These are phyloP conservation scores for Citrus inodora DNA, from an alignment of 345 rosid species.

Conservation along the genomic window DNA sequence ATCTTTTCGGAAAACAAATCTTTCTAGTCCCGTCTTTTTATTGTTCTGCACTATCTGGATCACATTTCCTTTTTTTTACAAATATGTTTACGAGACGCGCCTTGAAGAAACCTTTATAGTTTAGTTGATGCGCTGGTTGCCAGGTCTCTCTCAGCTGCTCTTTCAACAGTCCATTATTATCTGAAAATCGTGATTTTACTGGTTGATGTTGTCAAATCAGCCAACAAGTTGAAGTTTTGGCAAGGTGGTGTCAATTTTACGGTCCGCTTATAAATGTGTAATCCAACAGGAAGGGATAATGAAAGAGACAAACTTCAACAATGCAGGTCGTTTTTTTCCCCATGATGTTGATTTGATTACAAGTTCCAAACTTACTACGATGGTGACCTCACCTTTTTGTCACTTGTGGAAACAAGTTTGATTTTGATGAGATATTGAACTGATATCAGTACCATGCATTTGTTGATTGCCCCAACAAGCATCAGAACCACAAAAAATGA, in stretches of 20 bases:
- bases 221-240: background rate
- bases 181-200: background rate
- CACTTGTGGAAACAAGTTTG: background rate
- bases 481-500: background rate
- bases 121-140: constrained; percentile 13
- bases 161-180: background rate
- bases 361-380: background rate
- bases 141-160: constrained; percentile 10
- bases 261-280: background rate
- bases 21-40: background rate
- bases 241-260: background rate
- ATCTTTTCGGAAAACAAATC: background rate
- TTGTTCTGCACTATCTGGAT: background rate
- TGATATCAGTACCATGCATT: no score
- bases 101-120: background rate
- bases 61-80: background rate
- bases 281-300: constrained; percentile 1
- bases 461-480: no score
- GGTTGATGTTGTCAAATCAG: background rate
- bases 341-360: background rate
- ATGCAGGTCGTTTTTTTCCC: background rate
- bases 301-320: constrained; percentile 4
- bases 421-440: no score
- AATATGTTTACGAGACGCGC: background rate
- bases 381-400: background rate